A percentile compares a stretch with the other conserved stretches of the same genome.
Evolutionary conservation across 441 rosid genomes (phyloP).

Genomic region (Adansonia grandidieri): DNA sequence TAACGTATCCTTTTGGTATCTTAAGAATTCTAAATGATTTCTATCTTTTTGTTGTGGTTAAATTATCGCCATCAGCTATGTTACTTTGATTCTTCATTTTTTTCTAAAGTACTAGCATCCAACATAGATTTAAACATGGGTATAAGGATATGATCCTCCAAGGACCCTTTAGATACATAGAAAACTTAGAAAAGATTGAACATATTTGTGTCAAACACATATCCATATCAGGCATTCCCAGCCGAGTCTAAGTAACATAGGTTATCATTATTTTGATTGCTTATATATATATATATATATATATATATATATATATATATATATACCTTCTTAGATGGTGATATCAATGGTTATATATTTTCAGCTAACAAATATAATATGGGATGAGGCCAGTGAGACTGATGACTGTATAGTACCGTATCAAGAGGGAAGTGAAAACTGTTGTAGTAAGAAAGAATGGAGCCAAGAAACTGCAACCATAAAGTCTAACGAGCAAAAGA

Average conservation of each 20-base stretch:
- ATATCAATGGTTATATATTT: slow-evolving; percentile 30
- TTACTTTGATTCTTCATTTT: no score
- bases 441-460: slow-evolving; percentile 52
- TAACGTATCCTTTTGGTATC: background rate
- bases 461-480: slow-evolving; percentile 46
- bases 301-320: slow-evolving; percentile 9
- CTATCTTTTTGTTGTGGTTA: background rate
- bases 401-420: slow-evolving; percentile 87
- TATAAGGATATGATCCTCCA: no score
- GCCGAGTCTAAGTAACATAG: no score
- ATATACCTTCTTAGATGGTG: slow-evolving; percentile 11
- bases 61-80: no score
- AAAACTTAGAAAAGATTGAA: no score
- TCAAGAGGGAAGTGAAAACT: slow-evolving; percentile 54
- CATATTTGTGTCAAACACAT: no score
- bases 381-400: slow-evolving; percentile 73
- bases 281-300: slow-evolving; percentile 7
- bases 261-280: background rate
- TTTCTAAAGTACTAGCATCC: no score
- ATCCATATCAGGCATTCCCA: no score
- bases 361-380: slow-evolving; percentile 86
- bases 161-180: no score
- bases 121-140: no score
- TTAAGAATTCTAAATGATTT: slow-evolving; percentile 6
- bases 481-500: slow-evolving; percentile 53